phyloP scores from a whole-genome alignment of 169 alveolate species.

The Neospora caninum region DNA sequence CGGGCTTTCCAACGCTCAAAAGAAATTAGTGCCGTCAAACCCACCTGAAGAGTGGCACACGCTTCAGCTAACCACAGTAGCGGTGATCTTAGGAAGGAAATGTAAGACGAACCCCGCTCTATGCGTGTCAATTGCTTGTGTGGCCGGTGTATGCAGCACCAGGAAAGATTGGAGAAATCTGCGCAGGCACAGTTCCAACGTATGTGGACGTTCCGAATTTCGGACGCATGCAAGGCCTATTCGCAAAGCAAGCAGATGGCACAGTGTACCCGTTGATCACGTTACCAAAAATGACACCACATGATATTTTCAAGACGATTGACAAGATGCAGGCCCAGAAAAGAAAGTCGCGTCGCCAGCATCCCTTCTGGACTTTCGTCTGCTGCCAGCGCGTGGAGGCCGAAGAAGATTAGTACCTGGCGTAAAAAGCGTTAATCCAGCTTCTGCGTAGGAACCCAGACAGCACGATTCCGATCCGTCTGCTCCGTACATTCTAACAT shows the following conservation, averaged over 20 bases:
- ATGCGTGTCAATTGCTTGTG: not conserved
- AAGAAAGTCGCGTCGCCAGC: not conserved
- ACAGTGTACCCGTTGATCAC: slow-evolving; percentile 63
- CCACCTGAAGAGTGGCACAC: no score
- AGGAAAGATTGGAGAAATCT: not conserved
- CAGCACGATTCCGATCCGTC: no score
- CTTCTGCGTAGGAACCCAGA: no score
- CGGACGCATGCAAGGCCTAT: slow-evolving; percentile 65
- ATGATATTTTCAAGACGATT: slow-evolving; percentile 52
- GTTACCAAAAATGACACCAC: slow-evolving; percentile 65
- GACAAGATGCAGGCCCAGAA: slow-evolving; percentile 38
- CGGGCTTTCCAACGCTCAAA: no score
- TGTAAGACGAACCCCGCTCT: no score
- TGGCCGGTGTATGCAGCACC: slow-evolving; percentile 3
- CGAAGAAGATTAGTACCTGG: not conserved
- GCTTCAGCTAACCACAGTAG: no score
- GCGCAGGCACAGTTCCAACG: slow-evolving; percentile 15
- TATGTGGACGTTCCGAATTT: slow-evolving; percentile 63
- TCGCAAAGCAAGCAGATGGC: slow-evolving; percentile 42
- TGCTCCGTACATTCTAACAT: no score
- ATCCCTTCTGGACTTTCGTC: not conserved
- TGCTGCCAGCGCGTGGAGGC: slow-evolving; percentile 12
- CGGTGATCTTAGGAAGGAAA: no score
- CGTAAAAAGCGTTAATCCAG: no score
- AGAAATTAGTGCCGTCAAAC: no score